These are phyloP conservation scores for Gossypium arboreum DNA, from an alignment of 345 rosid species.

Conservation along the genomic window DNA sequence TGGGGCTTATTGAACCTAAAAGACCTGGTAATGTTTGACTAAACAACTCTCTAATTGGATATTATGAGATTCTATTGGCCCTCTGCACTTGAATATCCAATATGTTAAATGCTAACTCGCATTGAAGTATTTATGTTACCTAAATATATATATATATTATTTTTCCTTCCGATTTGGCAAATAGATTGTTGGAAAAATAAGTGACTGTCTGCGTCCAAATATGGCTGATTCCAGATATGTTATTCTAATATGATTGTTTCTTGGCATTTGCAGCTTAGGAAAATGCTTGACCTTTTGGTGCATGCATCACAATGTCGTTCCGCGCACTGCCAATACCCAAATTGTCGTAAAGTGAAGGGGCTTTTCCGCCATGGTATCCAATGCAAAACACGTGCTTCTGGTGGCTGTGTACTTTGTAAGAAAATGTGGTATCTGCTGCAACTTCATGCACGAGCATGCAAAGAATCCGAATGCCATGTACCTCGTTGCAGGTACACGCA, in stretches of 20 bases:
- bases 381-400: slow-evolving; percentile 84
- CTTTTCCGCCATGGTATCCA: slow-evolving; percentile 92
- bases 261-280: slow-evolving; percentile 70
- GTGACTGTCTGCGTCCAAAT: not conserved
- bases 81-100: not conserved
- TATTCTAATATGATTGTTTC: slow-evolving; percentile 15
- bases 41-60: not conserved
- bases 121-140: not conserved
- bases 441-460: slow-evolving; percentile 98
- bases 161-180: not conserved
- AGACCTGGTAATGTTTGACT: not conserved
- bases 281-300: slow-evolving; percentile 98
- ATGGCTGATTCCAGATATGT: not conserved
- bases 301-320: slow-evolving; percentile 95
- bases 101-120: not conserved
- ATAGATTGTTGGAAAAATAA: not conserved
- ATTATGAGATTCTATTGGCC: not conserved
- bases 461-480: slow-evolving; percentile 85
- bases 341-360: slow-evolving; percentile 68
- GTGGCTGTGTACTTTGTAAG: slow-evolving; percentile 93
- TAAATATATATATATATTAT: not conserved
- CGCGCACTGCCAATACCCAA: slow-evolving; percentile 80
- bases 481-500: slow-evolving; percentile 86
- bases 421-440: slow-evolving; percentile 98
- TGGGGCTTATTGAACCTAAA: not conserved